Base-by-base conservation (phyloP, 768 basidiomycete genomes). In the Melanogaster broomeanus region DNA sequence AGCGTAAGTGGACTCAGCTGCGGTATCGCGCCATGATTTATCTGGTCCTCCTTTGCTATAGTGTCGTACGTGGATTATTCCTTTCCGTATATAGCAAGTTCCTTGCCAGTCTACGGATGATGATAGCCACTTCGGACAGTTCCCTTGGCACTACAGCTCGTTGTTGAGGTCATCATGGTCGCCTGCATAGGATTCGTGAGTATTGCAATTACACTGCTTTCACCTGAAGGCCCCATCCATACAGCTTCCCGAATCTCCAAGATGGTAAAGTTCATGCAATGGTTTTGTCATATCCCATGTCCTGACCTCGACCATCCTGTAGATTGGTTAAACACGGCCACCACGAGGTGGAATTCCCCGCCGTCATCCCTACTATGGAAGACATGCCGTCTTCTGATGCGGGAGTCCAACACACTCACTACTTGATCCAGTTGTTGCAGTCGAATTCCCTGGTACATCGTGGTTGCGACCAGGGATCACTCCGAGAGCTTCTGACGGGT, bases 291-390 rank as follows among this genome's bases (percentile, higher is more conserved):
- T 43, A 5, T 19, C 6, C 27, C 9, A 24, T 10, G 30, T 10
- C 28, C 42, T 31, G 6, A 40, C 3, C 22, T n/a, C 30, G 11
- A 50, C 31, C 19, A 50, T n/a, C 19, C 21, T 31, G 33, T 50
- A 73, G 71, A 73, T 68, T 77, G 10, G 70, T 72, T 3, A 69
- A 70, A 38, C 65, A 70, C 24, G 75, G 75, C 2, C 68, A 67
- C 25, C 51, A 72, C 53, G 69, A n/a, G n/a, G n/a, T 65, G 2
- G 74, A 76, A 51, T 71, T 72, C 5, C 63, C 73, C 2, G 72
- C 72, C 0, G 72, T 76, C 19, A 71, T 78, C 27, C 68, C 71
- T 22, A 72, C 74, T 4, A 63, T 78, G 11, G 73, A 74, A 37
- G 68, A 71, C 48, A 70, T 63, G 42, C 62, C 65, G 9, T 58